Evolutionary conservation across 306 rosid genomes (phyloP), one percentile per base, ranked within the genome.

Genomic region (Malus domestica): DNA sequence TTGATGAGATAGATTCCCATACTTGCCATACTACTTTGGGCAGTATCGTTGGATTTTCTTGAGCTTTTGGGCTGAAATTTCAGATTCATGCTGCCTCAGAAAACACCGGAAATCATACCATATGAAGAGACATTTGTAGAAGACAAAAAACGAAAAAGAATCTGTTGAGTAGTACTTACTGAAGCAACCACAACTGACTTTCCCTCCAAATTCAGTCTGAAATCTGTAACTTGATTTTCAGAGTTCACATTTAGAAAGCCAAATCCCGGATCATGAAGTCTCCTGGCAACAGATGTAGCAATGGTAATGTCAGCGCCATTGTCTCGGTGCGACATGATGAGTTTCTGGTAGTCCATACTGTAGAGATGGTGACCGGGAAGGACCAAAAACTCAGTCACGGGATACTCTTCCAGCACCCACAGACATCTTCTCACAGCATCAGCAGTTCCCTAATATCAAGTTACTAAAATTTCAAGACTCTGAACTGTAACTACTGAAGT

Each of bases 321-420:
- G 46, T 65, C 61, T 61, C 79, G 42, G 73, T 81, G 88, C 49
- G 81, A 76, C n/a, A 40, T 35, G 10, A 84, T 67, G 51, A 84
- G 71, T 20, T 81, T 70, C 51, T 73, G 76, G 85, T 81, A 81
- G 81, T 84, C 83, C 88, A 84, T 84, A 61, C 68, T 74, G 68
- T 78, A 84, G 51, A 84, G 83, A 78, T 84, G 83, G 75, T 84
- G 74, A 62, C 85, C 83, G 54, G 88, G 85, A 78, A 81, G 88
- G 51, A 84, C 46, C 76, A 81, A 60, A 78, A 78, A 84, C 70
- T 81, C 88, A 32, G 72, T 58, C 71, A 78, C 71, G 5, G 76
- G 73, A 44, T 67, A 19, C 65, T 84, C 78, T 55, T 81, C 78
- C 55, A 81, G 66, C 25, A 84, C n/a, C 88, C 88, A 78, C 59